Evolutionary conservation across 129 eudicot genomes (phyloP), one percentile per base, ranked within the genome.

Genomic region (Lonicera japonica): DNA sequence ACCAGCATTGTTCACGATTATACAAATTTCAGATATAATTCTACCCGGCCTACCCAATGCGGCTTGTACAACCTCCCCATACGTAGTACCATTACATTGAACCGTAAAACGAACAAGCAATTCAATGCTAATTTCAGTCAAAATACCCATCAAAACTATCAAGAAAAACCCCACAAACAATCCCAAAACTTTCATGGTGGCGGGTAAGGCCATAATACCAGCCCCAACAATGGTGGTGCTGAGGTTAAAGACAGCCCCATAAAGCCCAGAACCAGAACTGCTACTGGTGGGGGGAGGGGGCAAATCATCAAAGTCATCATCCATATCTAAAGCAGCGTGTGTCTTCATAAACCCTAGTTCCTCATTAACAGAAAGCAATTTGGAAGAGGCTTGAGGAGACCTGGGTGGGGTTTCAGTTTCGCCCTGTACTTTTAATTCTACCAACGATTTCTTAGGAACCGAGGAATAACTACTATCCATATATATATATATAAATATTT

Each of bases 151-250:
- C 29, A 90, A 21, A 39, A 81, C 58, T 9, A 90, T 90, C 70
- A 86, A 67, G 21, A 79, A 14, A 56, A 86, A 48, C 15, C 97
- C 95, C 5, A 81, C 46, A n/a, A 75, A 66, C 58, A 86, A 63
- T 4, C 97, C 97, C 40, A 90, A 55, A 69, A 89, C 95, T 67
- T 82, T 83, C 96, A 89, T 89, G 15, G 95, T 73, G 21, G 96
- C 96, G 8, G 96, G 97, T 65, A 90, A 73, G 22, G 97, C 97
- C 95, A 90, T 90, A 41, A 90, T 86, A 38, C 92, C 97, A 41
- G 95, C 97, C 50, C 92, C 97, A 67, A 90, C 81, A 16, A 90
- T 78, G 12, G 92, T 75, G 6, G 97, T 90, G 15, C 95, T 77
- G 56, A 90, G 85, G 63, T 86, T 90, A 60, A 86, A 90, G 41